These are phyloP conservation scores for Cubamyces sp. DNA, from an alignment of 768 basidiomycete species.

Conservation along the genomic window DNA sequence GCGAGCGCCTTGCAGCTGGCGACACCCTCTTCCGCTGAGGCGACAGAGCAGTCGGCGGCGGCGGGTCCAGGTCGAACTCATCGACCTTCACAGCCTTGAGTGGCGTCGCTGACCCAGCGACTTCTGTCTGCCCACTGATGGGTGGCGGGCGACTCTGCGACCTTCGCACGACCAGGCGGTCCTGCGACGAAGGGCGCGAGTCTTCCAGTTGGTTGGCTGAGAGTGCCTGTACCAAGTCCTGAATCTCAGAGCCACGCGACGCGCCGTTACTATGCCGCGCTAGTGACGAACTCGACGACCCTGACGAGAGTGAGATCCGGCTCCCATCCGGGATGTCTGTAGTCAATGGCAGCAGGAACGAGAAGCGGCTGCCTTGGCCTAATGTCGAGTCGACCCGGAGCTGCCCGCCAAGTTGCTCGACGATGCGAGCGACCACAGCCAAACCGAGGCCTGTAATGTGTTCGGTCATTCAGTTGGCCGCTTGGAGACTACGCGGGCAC, in stretches of 20 bases:
- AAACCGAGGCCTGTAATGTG: constrained; percentile 61
- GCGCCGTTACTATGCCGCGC: constrained; percentile 28
- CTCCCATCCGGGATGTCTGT: constrained; percentile 36
- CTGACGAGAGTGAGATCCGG: constrained; percentile 26
- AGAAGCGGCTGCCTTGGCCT: constrained; percentile 71
- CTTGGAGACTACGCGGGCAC: constrained; percentile 8
- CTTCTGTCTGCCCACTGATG: constrained; percentile 3
- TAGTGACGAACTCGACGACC: constrained; percentile 13
- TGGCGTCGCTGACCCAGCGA: constrained; percentile 36
- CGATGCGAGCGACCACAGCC: constrained; percentile 80
- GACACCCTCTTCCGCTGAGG: not conserved
- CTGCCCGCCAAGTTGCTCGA: constrained; percentile 79
- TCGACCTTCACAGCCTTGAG: constrained; percentile 43
- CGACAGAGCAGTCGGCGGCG: not conserved
- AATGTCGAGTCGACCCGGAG: constrained; percentile 75
- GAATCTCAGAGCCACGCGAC: constrained; percentile 36
- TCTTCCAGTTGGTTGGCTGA: constrained; percentile 32
- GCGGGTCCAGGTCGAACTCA: constrained; percentile 20
- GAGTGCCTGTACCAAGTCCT: constrained; percentile 52
- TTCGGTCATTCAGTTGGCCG: not conserved
- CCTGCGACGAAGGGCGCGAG: not conserved
- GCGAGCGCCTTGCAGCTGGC: not conserved
- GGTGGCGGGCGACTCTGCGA: not conserved
- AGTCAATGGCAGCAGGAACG: constrained; percentile 68
- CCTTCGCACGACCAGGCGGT: not conserved